These are phyloP conservation scores for Brettanomyces sp. DNA, from an alignment of 805 yeast genomes.

Conservation along the genomic window DNA sequence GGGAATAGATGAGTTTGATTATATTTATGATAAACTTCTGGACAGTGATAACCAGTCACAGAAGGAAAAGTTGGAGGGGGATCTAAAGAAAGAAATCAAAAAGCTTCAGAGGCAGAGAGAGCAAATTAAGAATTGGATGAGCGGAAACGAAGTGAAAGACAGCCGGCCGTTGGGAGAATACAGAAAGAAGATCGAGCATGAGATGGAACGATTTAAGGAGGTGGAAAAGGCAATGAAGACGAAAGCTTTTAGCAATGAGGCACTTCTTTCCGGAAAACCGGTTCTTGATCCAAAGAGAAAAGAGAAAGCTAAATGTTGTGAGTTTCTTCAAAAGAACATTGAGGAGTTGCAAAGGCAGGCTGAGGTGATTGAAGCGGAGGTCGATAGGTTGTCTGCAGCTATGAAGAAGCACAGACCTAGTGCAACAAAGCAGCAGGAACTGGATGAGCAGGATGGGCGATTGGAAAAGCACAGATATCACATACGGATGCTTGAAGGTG, in stretches of 20 bases:
- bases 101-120: slow-evolving; percentile 89
- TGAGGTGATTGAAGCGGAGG: slow-evolving; percentile 69
- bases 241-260: slow-evolving; percentile 90
- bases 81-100: slow-evolving; percentile 89
- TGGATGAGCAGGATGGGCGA: slow-evolving; percentile 53
- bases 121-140: slow-evolving; percentile 90
- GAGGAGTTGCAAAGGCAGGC: slow-evolving; percentile 78
- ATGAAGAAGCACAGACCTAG: slow-evolving; percentile 51
- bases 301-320: slow-evolving; percentile 64
- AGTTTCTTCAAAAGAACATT: slow-evolving; percentile 59
- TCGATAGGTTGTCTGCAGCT: slow-evolving; percentile 42
- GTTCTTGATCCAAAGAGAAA: slow-evolving; percentile 70
- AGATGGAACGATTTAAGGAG: slow-evolving; percentile 94
- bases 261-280: slow-evolving; percentile 51
- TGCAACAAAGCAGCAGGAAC: slow-evolving; percentile 41
- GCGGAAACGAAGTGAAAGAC: slow-evolving; percentile 86
- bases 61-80: slow-evolving; percentile 88
- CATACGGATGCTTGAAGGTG: slow-evolving; percentile 64
- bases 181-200: slow-evolving; percentile 55
- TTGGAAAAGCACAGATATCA: slow-evolving; percentile 75
- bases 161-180: slow-evolving; percentile 75
- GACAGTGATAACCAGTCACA: slow-evolving; percentile 76
- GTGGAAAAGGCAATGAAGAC: slow-evolving; percentile 90
- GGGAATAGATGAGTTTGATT: slow-evolving; percentile 81
- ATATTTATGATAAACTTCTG: slow-evolving; percentile 75